Base-by-base conservation (phyloP, 176 grass and related monocot species). In the Musa troglodytarum region DNA sequence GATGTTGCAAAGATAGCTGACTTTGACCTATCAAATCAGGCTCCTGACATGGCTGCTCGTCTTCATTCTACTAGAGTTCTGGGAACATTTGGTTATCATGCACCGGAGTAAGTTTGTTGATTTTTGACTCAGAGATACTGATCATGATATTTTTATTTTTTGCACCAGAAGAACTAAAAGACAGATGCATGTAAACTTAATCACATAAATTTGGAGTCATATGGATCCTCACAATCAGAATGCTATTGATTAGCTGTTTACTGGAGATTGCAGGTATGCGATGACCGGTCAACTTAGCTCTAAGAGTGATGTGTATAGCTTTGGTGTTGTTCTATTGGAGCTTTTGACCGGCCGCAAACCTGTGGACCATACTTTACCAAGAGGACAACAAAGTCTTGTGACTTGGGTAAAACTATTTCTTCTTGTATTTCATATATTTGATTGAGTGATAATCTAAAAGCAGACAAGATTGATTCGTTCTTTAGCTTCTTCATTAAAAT, bases 41-140 rank as follows among this genome's bases (percentile, higher is more conserved):
- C 90, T 64, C 90, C 90, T 75, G 90, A 92, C 67, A 89, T 87
- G 86, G 90, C 90, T 75, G 90, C 90, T 78, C 87, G 90, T 28
- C 87, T 92, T 78, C 90, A 92, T 80, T 92, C 90, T 58, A 92
- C 90, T 87, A 86, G 90, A 76, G 90, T 92, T 83, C 87, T 92
- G 22, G 90, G 90, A 75, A 92, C 90, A 26, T 92, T 92, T 23
- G 90, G 90, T 81, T 92, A 92, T 76, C 90, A 92, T 83, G 90
- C 90, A 29, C 90, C 90, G 34, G 90, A 92, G 90, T 92, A 87
- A n/a, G 90, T 87, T 17, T 50, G 1, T 20, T n/a, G n/a, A 17
- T 56, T 28, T 25, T 56, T 14, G 14, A 25, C 14, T 14, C 25
- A 49, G 21, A 9, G 64, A 26, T 51, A 15, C 26, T 65, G 8